Base-by-base conservation (phyloP, 2,329 filamentous ascomycete genomes). In the Didymella lethalis region DNA sequence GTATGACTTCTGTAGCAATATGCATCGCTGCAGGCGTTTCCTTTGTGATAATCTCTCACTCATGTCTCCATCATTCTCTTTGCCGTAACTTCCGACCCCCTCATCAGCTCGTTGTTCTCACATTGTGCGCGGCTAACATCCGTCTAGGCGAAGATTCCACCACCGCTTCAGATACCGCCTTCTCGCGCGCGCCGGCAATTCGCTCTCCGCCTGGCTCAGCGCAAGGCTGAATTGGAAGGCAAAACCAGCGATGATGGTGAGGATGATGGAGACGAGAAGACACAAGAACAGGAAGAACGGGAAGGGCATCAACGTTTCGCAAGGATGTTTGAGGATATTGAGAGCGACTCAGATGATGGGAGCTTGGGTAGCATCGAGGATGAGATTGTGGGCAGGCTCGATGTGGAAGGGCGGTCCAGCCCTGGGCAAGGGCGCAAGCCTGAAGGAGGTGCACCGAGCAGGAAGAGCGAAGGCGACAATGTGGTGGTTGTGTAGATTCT, bases 161-260 rank as follows among this genome's bases (percentile, higher is more conserved):
- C 86, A 85, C 67, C 69, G 84, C 86, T 97, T 70, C 95, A 94
- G 75, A 88, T 94, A 34, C 89, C 91, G 0, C 93, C 94, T 2
- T 96, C 92, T 7, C 88, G 94, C 51, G 94, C 94, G 7, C 88
- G 94, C 49, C 84, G 92, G 54, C 92, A 96, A 76, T 85, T 98
- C n/a, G 93, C 93, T n/a, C 91, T 91, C 12, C 88, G 93, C 12
- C 84, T 98, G 14, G 81, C 81, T 2, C 76, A 70, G 86, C 91
- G 77, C 41, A 79, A 80, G 59, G 74, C 73, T 10, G 61, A 71
- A 23, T 64, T 75, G 12, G 71, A 75, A 59, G 48, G 43, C 6
- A 48, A 50, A 26, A 49, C 57, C 14, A 55, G 54, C 23, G 66
- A 66, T 29, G 67, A 69, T 3, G 69, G 67, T n/a, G 57, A 44